Evolutionary conservation across 768 basidiomycete species (phyloP).

Genomic region (Epithele typhae): DNA sequence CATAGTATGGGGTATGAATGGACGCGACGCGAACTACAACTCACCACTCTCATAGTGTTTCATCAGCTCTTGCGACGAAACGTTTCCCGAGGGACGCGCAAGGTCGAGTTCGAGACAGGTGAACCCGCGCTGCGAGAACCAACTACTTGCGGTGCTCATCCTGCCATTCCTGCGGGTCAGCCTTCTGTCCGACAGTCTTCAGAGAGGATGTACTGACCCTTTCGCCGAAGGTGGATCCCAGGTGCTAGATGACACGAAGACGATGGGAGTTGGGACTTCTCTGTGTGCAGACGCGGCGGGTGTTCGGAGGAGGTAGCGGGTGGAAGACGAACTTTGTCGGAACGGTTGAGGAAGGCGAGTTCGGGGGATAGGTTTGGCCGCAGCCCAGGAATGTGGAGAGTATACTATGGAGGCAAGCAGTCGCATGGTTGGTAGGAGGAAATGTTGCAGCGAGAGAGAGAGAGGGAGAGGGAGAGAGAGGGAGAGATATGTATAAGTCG

Average conservation of each 20-base stretch:
- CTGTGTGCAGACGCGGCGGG: conserved; percentile 40
- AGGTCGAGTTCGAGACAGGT: conserved; percentile 44
- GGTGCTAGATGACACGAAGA: conserved; percentile 44
- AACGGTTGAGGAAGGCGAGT: background rate
- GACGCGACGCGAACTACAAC: conserved; percentile 2
- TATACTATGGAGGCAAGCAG: conserved; percentile 10
- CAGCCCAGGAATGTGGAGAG: background rate
- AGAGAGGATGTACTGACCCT: conserved; percentile 28
- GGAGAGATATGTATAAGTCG: too few species aligned
- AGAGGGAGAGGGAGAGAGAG: background rate
- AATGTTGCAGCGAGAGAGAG: background rate
- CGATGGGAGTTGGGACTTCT: conserved; percentile 47
- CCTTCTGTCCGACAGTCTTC: background rate
- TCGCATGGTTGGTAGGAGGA: conserved; percentile 3
- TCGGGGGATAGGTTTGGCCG: too few species aligned
- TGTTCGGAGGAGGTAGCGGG: conserved; percentile 32
- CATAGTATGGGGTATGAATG: background rate
- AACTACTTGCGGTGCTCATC: conserved; percentile 31
- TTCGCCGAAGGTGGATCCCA: conserved; percentile 40
- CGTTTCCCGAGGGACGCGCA: conserved; percentile 17
- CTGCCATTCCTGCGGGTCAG: conserved; percentile 20
- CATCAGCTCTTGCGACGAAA: conserved; percentile 29
- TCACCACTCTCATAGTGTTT: conserved; percentile 37
- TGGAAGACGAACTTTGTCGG: conserved; percentile 1
- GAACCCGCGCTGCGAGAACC: conserved; percentile 47